Evolutionary conservation across 306 rosid genomes (phyloP).

Genomic region (Dryas alaskensis): DNA sequence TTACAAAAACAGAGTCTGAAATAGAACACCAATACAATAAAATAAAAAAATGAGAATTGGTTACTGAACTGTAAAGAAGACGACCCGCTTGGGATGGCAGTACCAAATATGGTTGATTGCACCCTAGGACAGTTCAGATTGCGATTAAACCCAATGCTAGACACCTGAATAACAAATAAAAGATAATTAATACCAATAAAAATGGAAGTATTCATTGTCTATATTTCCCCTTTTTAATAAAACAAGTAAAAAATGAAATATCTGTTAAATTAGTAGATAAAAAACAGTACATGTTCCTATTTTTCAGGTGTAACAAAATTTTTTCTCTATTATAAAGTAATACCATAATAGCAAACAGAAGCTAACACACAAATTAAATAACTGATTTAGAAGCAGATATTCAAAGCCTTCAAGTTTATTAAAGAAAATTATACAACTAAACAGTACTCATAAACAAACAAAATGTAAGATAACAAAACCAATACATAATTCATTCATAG

Average conservation of each 20-base stretch:
- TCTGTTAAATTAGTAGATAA: background rate
- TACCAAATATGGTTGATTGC: constrained; percentile 52
- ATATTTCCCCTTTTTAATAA: background rate
- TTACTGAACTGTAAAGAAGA: constrained; percentile 64
- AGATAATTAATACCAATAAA: background rate
- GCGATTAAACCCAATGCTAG: constrained; percentile 38
- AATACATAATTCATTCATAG: background rate
- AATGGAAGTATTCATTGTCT: background rate
- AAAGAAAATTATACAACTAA: background rate
- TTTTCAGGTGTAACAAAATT: no score
- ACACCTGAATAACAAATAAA: constrained; percentile 41
- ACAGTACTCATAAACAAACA: background rate
- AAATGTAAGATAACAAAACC: background rate
- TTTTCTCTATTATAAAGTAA: background rate
- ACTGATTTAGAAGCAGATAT: background rate
- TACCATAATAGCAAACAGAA: background rate
- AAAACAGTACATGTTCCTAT: background rate
- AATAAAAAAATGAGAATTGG: background rate
- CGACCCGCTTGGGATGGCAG: constrained; percentile 52
- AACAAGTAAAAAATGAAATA: background rate
- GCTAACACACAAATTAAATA: background rate
- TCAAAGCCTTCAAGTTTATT: background rate
- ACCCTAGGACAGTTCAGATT: constrained; percentile 36
- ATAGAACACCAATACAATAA: background rate
- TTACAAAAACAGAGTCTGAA: constrained; percentile 16